Percentiles rank a stretch among this genome's conserved stretches.
phyloP scores from a whole-genome alignment of 129 eudicot genomes.

The Heracleum sosnowskyi region DNA sequence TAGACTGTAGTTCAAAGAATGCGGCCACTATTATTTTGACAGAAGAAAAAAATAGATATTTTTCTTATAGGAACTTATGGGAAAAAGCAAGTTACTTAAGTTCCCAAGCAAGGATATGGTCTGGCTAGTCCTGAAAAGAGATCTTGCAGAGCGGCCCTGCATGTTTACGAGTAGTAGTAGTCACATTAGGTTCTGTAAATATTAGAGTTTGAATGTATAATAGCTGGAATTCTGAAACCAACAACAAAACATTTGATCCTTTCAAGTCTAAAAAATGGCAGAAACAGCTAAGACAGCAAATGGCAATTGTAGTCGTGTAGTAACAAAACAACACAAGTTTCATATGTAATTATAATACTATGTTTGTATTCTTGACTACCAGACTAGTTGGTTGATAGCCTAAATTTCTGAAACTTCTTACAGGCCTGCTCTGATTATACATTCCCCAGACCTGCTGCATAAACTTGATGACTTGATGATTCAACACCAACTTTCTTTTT shows the following conservation, averaged over 20 bases:
- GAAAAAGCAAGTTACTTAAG: neutral
- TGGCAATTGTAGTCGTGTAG: neutral
- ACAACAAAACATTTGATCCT: neutral
- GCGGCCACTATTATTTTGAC: neutral
- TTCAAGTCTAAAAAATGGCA: neutral
- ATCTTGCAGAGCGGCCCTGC: neutral
- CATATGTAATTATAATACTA: neutral
- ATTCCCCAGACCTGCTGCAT: neutral
- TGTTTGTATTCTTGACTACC: neutral
- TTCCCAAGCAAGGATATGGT: slow-evolving; percentile 7
- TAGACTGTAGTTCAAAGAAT: neutral
- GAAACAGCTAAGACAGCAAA: slow-evolving; percentile 1
- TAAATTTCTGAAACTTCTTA: neutral
- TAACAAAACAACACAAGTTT: neutral
- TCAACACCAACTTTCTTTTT: neutral
- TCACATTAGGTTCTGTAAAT: neutral
- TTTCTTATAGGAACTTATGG: neutral
- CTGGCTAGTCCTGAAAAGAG: neutral
- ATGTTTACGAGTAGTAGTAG: neutral
- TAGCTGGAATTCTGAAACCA: slow-evolving; percentile 1
- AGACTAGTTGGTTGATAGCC: neutral
- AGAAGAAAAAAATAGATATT: neutral
- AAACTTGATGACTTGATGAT: neutral
- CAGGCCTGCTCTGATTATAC: slow-evolving; percentile 1
- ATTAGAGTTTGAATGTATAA: neutral